Evolutionary conservation across 768 basidiomycete species (phyloP), one percentile per base, ranked within the genome.

Genomic region (Russula compacta): DNA sequence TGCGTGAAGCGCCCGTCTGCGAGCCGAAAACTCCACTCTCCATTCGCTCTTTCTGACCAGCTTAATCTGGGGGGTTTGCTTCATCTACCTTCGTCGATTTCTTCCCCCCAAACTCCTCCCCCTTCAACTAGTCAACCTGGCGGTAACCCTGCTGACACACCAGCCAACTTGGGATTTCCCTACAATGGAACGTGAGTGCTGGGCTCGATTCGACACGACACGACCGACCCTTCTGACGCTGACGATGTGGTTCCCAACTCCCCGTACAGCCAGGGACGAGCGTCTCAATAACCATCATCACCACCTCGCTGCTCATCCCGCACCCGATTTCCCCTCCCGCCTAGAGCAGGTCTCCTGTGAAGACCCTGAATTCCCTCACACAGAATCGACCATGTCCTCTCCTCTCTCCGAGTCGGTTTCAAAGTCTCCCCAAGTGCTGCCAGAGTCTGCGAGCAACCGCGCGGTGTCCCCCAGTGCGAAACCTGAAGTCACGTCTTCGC

Each of bases 131-230:
- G 32, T 60, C 65, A 66, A 60, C 55, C 65, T 66, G 65, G 65
- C 65, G 40, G 63, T 65, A 11, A 58, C 64, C 53, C 59, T 66
- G n/a, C 51, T 58, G 53, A 53, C 65, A 38, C 33, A 49, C 33
- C 35, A 58, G 56, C 49, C 64, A 17, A 47, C 65, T 58, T 66
- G 65, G 65, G 65, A 64, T 35, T 64, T 66, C 47, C 65, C 65
- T 51, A 39, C 55, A 24, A 66, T 66, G 65, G 63, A 66, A 50
- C 55, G 65, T 66, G 49, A 59, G 65, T 66, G 6, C 38, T 29
- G 8, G 11, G 29, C 53, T 11, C 40, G 43, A 29, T 24, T 15
- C 36, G 10, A 44, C 42, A 32, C 60, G 21, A 19, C 44, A 32
- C 60, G 21, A 19, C 44, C 14, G 9, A 39, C 32, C 12, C 35